A percentile compares a stretch with the other conserved stretches of the same genome.
Evolutionary conservation across 257 asterid genomes (phyloP).

Genomic region (Nicotiana noctiflora): DNA sequence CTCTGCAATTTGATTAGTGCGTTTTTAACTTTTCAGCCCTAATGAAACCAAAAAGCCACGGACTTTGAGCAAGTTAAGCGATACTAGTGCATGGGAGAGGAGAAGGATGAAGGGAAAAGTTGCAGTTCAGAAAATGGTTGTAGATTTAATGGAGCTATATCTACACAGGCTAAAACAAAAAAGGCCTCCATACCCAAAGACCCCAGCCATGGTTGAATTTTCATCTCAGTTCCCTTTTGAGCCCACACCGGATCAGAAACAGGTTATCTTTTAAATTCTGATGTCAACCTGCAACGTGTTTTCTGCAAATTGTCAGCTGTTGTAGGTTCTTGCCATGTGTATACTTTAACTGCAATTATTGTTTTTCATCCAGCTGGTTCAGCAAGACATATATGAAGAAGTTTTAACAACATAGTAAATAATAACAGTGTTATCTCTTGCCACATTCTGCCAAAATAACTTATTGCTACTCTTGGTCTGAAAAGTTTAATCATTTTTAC

Average conservation of each 20-base stretch:
- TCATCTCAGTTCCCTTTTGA: slow-evolving; percentile 67
- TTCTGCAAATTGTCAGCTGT: not conserved
- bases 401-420: not conserved
- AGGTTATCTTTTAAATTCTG: slow-evolving; percentile 32
- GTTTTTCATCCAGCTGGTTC: slow-evolving; percentile 7
- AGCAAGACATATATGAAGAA: not conserved
- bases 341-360: slow-evolving; percentile 3
- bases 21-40: slow-evolving; percentile 42
- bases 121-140: slow-evolving; percentile 97
- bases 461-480: not conserved
- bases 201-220: slow-evolving; percentile 55
- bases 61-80: slow-evolving; percentile 78
- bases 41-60: slow-evolving; percentile 76
- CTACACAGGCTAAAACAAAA: slow-evolving; percentile 89
- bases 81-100: slow-evolving; percentile 85
- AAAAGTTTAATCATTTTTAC: not conserved
- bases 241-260: slow-evolving; percentile 90
- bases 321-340: not conserved
- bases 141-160: slow-evolving; percentile 93
- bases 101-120: slow-evolving; percentile 95
- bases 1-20: slow-evolving; percentile 11
- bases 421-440: not conserved
- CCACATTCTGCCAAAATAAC: not conserved
- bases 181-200: slow-evolving; percentile 76
- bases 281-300: not conserved